Conservation (phyloP, 192 early-diverging fungal genomes). For the Gaertneriomyces sp. region DNA sequence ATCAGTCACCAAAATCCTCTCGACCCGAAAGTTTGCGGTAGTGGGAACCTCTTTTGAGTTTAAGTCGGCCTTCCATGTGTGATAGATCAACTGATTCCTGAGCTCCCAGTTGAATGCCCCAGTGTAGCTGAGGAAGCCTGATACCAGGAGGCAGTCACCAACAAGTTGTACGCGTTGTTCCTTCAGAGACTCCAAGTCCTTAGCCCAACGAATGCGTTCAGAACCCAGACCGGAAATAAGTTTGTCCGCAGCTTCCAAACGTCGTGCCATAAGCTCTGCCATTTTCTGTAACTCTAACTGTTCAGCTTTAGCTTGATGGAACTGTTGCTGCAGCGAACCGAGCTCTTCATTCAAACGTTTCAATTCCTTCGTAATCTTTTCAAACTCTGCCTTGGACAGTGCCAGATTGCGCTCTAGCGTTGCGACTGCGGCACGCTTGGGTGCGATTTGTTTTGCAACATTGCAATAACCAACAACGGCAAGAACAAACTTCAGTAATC, state of each 20-base stretch:
- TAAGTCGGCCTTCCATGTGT: conserved; percentile 53
- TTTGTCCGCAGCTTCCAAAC: conserved; percentile 57
- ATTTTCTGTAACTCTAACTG: conserved; percentile 60
- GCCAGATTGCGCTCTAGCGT: conserved; percentile 55
- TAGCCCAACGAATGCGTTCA: conserved; percentile 57
- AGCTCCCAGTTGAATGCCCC: conserved; percentile 65
- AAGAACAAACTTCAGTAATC: conserved; percentile 55
- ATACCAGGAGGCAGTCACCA: conserved; percentile 58
- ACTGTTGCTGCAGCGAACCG: conserved; percentile 47
- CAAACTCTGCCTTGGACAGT: conserved; percentile 57
- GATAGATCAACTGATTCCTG: conserved; percentile 57
- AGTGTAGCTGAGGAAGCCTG: conserved; percentile 59
- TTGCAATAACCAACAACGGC: conserved; percentile 62
- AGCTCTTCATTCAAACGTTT: conserved; percentile 52
- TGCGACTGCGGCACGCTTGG: conserved; percentile 56
- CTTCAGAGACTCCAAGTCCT: conserved; percentile 51
- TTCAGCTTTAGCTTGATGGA: conserved; percentile 58
- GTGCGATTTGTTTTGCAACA: conserved; percentile 55
- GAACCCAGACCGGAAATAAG: conserved; percentile 60
- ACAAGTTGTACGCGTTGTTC: conserved; percentile 54
- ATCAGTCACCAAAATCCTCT: conserved; percentile 51
- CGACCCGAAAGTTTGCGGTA: conserved; percentile 47
- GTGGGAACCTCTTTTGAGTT: conserved; percentile 41
- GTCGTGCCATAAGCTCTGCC: conserved; percentile 63
- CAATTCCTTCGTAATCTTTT: conserved; percentile 57